Evolutionary conservation across 306 rosid genomes (phyloP), one percentile per base, ranked within the genome.

Genomic region (Mucuna pruriens): DNA sequence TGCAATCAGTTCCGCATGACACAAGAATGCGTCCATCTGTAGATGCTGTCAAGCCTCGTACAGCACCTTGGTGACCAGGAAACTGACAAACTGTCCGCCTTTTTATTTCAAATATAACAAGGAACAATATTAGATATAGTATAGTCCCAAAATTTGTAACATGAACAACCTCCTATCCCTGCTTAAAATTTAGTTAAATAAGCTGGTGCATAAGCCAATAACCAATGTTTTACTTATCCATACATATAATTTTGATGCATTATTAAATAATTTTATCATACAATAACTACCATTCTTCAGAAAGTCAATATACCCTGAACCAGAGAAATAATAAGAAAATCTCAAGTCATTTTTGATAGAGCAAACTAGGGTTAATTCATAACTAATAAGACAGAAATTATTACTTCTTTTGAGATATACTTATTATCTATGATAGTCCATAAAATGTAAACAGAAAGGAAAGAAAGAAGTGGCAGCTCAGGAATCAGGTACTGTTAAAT

Each of bases 61-160:
- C 98, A 25, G 98, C 93, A 84, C 98, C 96, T 88, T 67, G 93
- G 83, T 95, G 99, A 48, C 99, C 99, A 84, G 93, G 94, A 91
- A 95, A 95, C 77, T 81, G 91, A 75, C 87, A 80, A 79, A 93
- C 84, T 2, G 97, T 93, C 7, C 80, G 91, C 80, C 98, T 93
- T 44, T 89, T 71, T 38, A 82, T 1, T 23, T 13, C 17, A 51
- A 78, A 75, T 52, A 71, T 33, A 81, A 29, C 11, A 44, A 29
- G 67, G 77, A 66, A 73, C 20, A 75, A 40, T 11, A n/a, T 69
- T 77, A 86, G 75, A 76, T 72, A 25, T 40, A 33, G 55, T 42
- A 19, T 8, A 10, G 45, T 51, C 75, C 46, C 22, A 45, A 33
- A 39, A 75, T 5, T 22, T 20, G 38, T 36, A 38, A 40, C 51